Conservation (phyloP, 768 basidiomycete species). For the Termitomyces sp. region DNA sequence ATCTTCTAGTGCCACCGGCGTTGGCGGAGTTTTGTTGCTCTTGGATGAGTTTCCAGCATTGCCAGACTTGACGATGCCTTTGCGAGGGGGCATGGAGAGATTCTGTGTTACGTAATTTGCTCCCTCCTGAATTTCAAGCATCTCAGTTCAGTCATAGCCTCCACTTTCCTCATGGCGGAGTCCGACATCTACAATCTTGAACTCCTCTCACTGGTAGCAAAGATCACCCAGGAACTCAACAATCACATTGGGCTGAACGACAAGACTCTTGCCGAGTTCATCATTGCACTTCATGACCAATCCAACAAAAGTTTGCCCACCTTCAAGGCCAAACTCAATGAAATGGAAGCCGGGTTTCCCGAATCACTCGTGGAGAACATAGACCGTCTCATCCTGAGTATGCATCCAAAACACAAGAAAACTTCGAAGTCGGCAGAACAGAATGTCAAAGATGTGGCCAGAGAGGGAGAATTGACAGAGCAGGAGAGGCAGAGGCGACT, state of each 20-base stretch:
- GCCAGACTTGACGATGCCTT: constrained; percentile 80
- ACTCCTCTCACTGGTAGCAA: constrained; percentile 82
- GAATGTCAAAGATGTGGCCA: constrained; percentile 30
- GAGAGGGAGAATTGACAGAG: constrained; percentile 41
- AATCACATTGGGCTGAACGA: constrained; percentile 84
- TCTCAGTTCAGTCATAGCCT: not conserved
- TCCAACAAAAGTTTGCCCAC: constrained; percentile 65
- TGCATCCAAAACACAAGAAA: constrained; percentile 94
- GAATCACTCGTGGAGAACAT: constrained; percentile 89
- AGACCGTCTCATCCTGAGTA: constrained; percentile 87
- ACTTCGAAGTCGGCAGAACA: constrained; percentile 30
- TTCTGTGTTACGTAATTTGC: constrained; percentile 10
- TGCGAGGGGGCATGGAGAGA: constrained; percentile 53
- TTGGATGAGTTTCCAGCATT: constrained; percentile 88
- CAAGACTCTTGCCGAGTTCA: constrained; percentile 92
- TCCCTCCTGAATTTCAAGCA: not conserved
- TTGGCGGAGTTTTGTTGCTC: constrained; percentile 22
- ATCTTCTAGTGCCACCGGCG: constrained; percentile 27
- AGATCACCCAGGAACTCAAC: constrained; percentile 89
- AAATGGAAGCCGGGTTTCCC: constrained; percentile 78
- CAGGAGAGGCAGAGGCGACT: constrained; percentile 75
- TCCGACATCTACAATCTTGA: constrained; percentile 89
- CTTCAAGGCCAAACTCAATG: constrained; percentile 78
- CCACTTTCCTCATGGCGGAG: constrained; percentile 44
- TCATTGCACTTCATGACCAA: constrained; percentile 84